These are phyloP conservation scores for Aegilops bicornis DNA, from an alignment of 176 grass and related monocot species.

Conservation along the genomic window DNA sequence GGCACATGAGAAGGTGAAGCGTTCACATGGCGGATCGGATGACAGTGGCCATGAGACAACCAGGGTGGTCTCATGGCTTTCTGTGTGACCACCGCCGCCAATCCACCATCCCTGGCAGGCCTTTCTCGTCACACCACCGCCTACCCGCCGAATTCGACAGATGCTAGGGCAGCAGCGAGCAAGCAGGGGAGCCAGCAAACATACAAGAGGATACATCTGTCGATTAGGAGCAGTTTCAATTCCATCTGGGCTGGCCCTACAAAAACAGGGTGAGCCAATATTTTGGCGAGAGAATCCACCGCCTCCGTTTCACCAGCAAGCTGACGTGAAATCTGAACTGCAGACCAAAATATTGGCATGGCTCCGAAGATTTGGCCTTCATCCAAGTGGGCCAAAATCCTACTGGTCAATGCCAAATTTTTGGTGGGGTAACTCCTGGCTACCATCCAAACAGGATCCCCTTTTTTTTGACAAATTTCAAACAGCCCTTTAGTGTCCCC, in stretches of 20 bases:
- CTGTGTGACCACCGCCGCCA: background rate
- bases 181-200: background rate
- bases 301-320: background rate
- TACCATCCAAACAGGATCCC: background rate
- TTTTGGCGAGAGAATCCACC: background rate
- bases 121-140: background rate
- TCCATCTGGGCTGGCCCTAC: background rate
- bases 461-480: background rate
- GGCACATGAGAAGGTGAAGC: background rate
- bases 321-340: background rate
- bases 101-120: background rate
- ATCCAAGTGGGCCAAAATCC: background rate
- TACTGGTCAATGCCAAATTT: background rate
- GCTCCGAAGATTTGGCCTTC: background rate
- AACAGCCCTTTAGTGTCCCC: background rate
- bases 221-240: background rate
- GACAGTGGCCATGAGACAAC: background rate
- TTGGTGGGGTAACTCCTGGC: background rate
- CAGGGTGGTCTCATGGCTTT: background rate
- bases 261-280: background rate
- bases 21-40: background rate
- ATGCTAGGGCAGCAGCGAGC: background rate
- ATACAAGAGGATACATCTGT: background rate
- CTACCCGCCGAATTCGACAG: background rate
- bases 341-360: background rate